Conservation (phyloP, 768 basidiomycete genomes). For the Naganishia antarctica region DNA sequence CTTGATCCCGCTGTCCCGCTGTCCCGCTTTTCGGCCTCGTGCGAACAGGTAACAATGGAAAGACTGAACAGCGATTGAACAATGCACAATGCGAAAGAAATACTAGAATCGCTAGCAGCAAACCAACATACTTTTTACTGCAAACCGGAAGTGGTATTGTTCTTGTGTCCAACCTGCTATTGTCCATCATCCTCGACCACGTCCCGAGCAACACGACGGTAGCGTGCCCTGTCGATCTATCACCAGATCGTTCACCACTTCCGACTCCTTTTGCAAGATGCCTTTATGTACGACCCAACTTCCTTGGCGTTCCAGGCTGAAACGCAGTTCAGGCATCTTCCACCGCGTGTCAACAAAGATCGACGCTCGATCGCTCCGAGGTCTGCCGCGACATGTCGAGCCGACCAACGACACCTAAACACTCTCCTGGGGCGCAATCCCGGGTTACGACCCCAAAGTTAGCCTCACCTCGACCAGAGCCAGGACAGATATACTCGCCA, state of each 20-base stretch:
- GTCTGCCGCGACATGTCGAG: background rate
- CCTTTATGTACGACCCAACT: background rate
- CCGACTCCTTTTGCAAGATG: background rate
- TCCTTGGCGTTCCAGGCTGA: slow-evolving; percentile 5
- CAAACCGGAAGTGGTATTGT: background rate
- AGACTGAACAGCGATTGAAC: background rate
- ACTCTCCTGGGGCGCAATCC: background rate
- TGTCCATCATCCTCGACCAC: too few relatives aligned
- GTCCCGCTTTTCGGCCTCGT: too few relatives aligned
- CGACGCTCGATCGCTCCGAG: background rate
- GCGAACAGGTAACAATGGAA: too few relatives aligned
- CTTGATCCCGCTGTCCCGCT: too few relatives aligned
- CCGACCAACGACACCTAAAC: slow-evolving; percentile 12
- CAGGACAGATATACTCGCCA: slow-evolving; percentile 19
- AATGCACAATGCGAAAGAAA: background rate
- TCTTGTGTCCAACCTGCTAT: background rate
- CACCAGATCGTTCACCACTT: too few relatives aligned
- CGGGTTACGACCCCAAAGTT: background rate
- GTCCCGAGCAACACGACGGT: too few relatives aligned
- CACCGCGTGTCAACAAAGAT: background rate
- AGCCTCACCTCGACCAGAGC: slow-evolving; percentile 12
- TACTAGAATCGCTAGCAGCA: background rate
- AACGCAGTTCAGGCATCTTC: slow-evolving; percentile 21
- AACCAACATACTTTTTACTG: background rate
- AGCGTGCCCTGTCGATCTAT: too few relatives aligned